Evolutionary conservation across 805 yeast genomes (phyloP).

Genomic region (Yamadazyma endophytica): DNA sequence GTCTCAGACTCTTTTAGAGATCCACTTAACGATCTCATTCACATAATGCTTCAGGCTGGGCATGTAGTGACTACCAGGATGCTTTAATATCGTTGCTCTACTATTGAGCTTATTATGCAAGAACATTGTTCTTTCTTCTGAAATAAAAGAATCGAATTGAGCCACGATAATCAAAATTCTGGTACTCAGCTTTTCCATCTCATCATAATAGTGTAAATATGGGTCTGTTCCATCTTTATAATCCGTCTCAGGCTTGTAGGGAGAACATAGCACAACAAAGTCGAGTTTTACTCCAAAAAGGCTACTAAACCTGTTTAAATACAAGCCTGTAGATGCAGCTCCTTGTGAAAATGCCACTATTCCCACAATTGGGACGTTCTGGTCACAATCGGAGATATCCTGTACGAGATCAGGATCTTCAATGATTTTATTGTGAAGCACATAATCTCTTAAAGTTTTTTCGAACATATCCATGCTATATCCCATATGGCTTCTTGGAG

Average conservation of each 20-base stretch:
- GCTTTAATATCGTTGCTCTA: conserved; percentile 59
- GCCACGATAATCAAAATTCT: conserved; percentile 71
- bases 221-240: conserved; percentile 20
- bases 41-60: conserved; percentile 69
- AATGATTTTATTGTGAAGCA: conserved; percentile 52
- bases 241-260: conserved; percentile 38
- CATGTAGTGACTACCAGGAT: conserved; percentile 97
- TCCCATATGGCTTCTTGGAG: conserved; percentile 38
- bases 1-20: no score
- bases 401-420: conserved; percentile 24
- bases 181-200: conserved; percentile 10
- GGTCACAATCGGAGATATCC: conserved; percentile 16
- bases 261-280: conserved; percentile 75
- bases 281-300: conserved; percentile 51
- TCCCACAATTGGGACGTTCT: conserved; percentile 68
- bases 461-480: conserved; percentile 48
- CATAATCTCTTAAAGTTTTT: conserved; percentile 44
- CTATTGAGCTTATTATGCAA: conserved; percentile 42
- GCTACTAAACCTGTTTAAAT: conserved; percentile 56
- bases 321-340: conserved; percentile 76
- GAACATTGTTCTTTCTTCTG: conserved; percentile 61
- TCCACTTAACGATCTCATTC: conserved; percentile 40
- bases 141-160: conserved; percentile 81
- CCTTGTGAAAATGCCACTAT: conserved; percentile 93
- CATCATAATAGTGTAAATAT: conserved; percentile 20